phyloP scores from a whole-genome alignment of 1,284 basidiomycete species.

The Tylopilus sp. region DNA sequence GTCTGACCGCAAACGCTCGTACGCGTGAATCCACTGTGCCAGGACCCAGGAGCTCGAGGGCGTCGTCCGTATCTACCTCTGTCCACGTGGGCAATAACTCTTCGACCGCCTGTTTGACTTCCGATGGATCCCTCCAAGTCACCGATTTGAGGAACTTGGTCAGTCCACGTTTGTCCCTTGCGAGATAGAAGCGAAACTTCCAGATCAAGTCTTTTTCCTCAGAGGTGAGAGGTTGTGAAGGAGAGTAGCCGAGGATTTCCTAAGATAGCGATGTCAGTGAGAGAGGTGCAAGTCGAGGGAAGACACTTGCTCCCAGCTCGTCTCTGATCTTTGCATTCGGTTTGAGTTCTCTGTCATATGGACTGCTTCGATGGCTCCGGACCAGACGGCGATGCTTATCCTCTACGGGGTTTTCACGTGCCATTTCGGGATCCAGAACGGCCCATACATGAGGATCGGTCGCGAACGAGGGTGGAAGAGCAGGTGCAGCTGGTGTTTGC shows the following conservation, averaged over 20 bases:
- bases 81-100: constrained; percentile 96
- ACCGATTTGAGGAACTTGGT: constrained; percentile 99
- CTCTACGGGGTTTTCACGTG: constrained; percentile 92
- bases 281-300: no score
- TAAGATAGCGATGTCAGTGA: constrained; percentile 31
- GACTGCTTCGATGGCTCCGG: constrained; percentile 91
- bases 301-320: constrained; percentile 76
- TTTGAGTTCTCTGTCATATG: constrained; percentile 93
- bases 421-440: constrained; percentile 89
- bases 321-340: constrained; percentile 95
- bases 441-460: constrained; percentile 77
- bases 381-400: constrained; percentile 95
- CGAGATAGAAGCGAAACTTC: constrained; percentile 98
- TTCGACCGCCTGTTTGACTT: constrained; percentile 97
- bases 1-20: constrained; percentile 89
- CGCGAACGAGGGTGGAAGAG: constrained; percentile 47
- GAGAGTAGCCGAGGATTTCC: constrained; percentile 90
- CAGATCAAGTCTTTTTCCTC: constrained; percentile 97
- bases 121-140: constrained; percentile 93
- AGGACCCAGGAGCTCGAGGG: constrained; percentile 91
- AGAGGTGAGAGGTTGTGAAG: constrained; percentile 81
- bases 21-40: constrained; percentile 89
- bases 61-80: constrained; percentile 95
- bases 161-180: constrained; percentile 83
- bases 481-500: constrained; percentile 43